Base-by-base conservation (phyloP, 129 eudicot genomes). In the Kitagawia praeruptora region DNA sequence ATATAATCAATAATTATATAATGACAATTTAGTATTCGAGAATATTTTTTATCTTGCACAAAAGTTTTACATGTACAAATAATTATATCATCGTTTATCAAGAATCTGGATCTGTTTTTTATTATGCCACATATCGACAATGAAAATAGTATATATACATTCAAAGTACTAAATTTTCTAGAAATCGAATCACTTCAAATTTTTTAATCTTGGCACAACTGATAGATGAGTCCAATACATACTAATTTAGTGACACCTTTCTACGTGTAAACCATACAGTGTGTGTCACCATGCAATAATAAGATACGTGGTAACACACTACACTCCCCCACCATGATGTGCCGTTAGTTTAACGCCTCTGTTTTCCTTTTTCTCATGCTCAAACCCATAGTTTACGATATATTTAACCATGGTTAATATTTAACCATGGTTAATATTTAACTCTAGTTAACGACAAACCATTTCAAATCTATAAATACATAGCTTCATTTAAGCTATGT, bases 381-480 rank as follows among this genome's bases (percentile, higher is more conserved):
- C 81, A 64, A 34, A 34, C 37, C 37, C 37, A 1, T 34, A 34
- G 37, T 34, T 34, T 34, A 2, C 37, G 1, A 34, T 34, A 34
- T 34, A 34, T 34, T 34, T 40, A 70, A 58, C 74, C 74, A 31
- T 21, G 53, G 16, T 54, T 75, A 10, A 14, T 1, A 4, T 15
- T 67, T 40, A 70, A 58, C 74, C 74, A 31, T 21, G 53, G 16
- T 54, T 75, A 10, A 14, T 1, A 4, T 45, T 16, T 25, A 46
- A 25, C 77, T 14, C 1, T 25, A 0, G 61, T 75, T 46, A 45
- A 14, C 18, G 13, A 16, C 45, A 4, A 47, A 45, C 56, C 39
- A 51, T 39, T 25, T 75, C 79, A 0, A 10, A 64, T 70, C 93
- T 92, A 92, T 92, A 92, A 86, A 89, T 89, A 88, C 81, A 83